phyloP scores from a whole-genome alignment of 2,329 filamentous ascomycete genomes.

The Trichoderma citrinoviride region DNA sequence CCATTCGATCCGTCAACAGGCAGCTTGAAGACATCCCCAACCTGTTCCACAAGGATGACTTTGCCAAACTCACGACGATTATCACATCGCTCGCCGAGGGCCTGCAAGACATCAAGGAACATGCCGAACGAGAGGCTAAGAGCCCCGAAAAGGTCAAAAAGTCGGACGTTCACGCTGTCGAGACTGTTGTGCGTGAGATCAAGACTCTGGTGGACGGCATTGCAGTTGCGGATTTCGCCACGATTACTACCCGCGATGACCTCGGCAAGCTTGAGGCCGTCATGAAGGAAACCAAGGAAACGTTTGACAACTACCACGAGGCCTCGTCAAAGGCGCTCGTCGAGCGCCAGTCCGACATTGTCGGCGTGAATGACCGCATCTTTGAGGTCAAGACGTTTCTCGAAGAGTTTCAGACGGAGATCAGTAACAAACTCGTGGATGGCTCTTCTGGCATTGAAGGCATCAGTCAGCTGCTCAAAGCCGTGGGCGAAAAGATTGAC shows the following conservation, averaged over 20 bases:
- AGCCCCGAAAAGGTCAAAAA: conserved; percentile 70
- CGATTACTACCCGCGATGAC: conserved; percentile 73
- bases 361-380: conserved; percentile 73
- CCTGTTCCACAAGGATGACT: conserved; percentile 72
- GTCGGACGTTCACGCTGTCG: conserved; percentile 76
- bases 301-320: conserved; percentile 64
- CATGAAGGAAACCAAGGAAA: conserved; percentile 70
- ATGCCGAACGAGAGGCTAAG: conserved; percentile 52
- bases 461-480: conserved; percentile 67
- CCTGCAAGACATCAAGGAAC: conserved; percentile 70
- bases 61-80: conserved; percentile 72
- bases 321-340: conserved; percentile 76
- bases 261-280: conserved; percentile 61
- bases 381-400: conserved; percentile 74
- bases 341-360: conserved; percentile 79
- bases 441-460: conserved; percentile 70
- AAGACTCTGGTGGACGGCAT: conserved; percentile 75
- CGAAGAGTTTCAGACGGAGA: conserved; percentile 71
- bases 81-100: conserved; percentile 72
- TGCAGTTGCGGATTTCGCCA: conserved; percentile 65
- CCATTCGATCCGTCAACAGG: conserved; percentile 62
- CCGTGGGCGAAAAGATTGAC: conserved; percentile 60
- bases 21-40: conserved; percentile 39
- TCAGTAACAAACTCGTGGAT: conserved; percentile 74
- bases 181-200: conserved; percentile 78